These are phyloP conservation scores for Acer negundo DNA, from an alignment of 345 rosid genomes.

Conservation along the genomic window DNA sequence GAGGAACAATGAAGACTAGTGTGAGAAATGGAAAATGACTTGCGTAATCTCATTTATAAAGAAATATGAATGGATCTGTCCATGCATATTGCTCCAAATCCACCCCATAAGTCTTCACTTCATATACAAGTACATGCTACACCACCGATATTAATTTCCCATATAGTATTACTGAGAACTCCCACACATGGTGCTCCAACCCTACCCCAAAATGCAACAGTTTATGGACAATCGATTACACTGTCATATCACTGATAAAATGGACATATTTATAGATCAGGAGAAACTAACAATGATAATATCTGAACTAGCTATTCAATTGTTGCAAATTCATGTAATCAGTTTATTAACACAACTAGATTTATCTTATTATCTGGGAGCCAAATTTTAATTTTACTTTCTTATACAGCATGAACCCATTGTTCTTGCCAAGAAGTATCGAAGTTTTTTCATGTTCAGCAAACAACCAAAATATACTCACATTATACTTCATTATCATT, in stretches of 20 bases:
- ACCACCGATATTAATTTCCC: neutral
- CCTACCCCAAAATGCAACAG: neutral
- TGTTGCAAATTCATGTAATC: neutral
- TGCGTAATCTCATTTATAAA: neutral
- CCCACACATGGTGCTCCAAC: neutral
- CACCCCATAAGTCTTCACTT: neutral
- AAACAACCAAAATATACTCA: constrained; percentile 8
- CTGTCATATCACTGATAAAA: neutral
- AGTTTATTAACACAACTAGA: neutral
- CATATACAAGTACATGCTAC: neutral
- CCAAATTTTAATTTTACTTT: neutral
- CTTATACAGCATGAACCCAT: neutral
- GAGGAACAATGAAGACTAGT: neutral
- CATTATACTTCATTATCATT: too few species aligned
- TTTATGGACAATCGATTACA: neutral
- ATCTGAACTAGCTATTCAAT: neutral
- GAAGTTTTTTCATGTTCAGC: neutral
- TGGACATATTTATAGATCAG: neutral
- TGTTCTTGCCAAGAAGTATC: neutral
- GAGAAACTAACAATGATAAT: neutral
- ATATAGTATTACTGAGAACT: neutral
- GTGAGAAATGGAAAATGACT: constrained; percentile 1
- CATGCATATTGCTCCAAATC: neutral
- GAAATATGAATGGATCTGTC: neutral
- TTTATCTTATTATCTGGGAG: neutral